phyloP scores from a whole-genome alignment of 805 yeast genomes.

The Huiozyma naganishii region DNA sequence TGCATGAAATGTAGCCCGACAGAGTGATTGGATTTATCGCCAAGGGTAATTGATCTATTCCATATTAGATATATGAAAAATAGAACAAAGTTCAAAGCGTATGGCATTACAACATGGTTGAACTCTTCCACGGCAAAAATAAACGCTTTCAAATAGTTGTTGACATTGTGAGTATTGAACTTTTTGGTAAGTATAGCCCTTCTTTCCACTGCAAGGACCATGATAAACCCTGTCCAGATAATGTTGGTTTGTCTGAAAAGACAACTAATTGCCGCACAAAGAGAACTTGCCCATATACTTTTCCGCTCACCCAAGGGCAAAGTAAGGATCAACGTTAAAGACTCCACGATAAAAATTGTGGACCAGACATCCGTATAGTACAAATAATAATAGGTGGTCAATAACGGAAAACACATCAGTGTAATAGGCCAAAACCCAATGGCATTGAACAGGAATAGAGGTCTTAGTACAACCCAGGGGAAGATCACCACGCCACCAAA shows the following conservation, averaged over 20 bases:
- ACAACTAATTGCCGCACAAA: conserved; percentile 52
- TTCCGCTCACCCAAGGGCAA: conserved; percentile 27
- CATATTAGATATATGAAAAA: conserved; percentile 48
- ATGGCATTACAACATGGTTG: conserved; percentile 36
- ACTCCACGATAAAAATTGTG: conserved; percentile 49
- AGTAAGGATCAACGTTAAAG: conserved; percentile 39
- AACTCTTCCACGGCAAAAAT: conserved; percentile 30
- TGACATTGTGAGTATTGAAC: conserved; percentile 28
- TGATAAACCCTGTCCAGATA: conserved; percentile 64
- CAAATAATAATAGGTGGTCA: conserved; percentile 61
- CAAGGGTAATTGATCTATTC: conserved; percentile 83
- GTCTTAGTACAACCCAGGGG: conserved; percentile 37
- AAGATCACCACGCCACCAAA: conserved; percentile 50
- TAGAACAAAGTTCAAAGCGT: conserved; percentile 35
- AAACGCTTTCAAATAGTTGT: conserved; percentile 31
- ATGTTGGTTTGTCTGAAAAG: conserved; percentile 86
- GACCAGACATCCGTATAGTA: conserved; percentile 96
- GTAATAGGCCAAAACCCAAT: conserved; percentile 34
- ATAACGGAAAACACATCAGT: conserved; percentile 52
- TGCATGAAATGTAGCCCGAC: conserved; percentile 68
- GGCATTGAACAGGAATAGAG: conserved; percentile 32
- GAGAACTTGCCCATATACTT: conserved; percentile 37
- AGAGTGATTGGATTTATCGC: conserved; percentile 81
- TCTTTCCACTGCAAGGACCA: conserved; percentile 44
- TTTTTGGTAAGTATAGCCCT: conserved; percentile 33